Evolutionary conservation across 2,329 filamentous ascomycete species (phyloP).

Genomic region (Diaporthe sp.): DNA sequence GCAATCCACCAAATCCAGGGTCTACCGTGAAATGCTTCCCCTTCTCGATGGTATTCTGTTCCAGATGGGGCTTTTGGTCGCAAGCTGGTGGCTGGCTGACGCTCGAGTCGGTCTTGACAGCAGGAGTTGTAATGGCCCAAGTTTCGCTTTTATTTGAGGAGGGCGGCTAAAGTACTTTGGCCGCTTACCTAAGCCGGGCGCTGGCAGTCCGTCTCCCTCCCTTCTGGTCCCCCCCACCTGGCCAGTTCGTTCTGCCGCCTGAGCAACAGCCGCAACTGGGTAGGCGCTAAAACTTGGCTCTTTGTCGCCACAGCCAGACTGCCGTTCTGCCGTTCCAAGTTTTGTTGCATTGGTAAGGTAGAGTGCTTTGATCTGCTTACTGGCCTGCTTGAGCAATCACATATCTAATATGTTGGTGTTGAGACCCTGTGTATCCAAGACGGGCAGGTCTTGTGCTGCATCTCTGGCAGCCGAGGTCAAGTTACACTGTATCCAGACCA

Average conservation of each 20-base stretch:
- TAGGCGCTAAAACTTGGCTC: conserved; percentile 21
- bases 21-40: conserved; percentile 16
- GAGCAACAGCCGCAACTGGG: neutral
- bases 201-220: neutral
- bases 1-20: conserved; percentile 19
- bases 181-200: conserved; percentile 25
- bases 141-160: conserved; percentile 30
- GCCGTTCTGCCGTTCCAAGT: neutral
- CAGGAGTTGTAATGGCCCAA: conserved; percentile 26
- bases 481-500: too few relatives aligned
- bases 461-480: neutral
- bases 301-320: neutral
- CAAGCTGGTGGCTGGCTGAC: conserved; percentile 18
- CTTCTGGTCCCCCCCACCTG: neutral
- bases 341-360: neutral
- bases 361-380: neutral
- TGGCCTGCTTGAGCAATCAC: neutral
- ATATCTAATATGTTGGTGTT: neutral
- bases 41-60: neutral
- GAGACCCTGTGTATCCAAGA: neutral
- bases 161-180: conserved; percentile 26
- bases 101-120: conserved; percentile 28
- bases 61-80: conserved; percentile 19
- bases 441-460: neutral
- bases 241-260: neutral